These are phyloP conservation scores for Sporothrix euskadiensis DNA, from an alignment of 2,329 filamentous ascomycete genomes.

Conservation along the genomic window DNA sequence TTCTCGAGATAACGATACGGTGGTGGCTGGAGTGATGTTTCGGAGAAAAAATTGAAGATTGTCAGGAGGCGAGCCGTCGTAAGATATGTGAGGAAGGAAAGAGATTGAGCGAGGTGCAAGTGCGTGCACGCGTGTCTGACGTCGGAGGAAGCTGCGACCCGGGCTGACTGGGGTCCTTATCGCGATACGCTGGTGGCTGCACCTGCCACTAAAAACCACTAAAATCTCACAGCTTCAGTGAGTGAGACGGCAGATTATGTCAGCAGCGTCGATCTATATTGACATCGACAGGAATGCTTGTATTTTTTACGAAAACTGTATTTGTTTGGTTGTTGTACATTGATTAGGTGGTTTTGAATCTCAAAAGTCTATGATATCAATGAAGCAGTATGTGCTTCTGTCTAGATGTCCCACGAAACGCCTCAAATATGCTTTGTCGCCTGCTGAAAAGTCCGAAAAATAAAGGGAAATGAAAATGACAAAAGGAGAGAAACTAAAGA, in stretches of 20 bases:
- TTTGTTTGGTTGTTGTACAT: neutral
- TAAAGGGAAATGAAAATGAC: neutral
- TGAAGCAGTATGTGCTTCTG: neutral
- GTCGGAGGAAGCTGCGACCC: conserved; percentile 12
- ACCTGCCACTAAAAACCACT: neutral
- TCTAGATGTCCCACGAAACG: neutral
- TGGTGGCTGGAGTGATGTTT: neutral
- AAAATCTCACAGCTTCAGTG: neutral
- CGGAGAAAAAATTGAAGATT: neutral
- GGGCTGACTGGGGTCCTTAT: neutral
- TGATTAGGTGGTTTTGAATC: neutral
- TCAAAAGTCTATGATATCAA: conserved; percentile 10
- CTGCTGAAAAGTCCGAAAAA: neutral
- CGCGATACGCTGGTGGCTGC: neutral
- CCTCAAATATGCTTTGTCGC: neutral
- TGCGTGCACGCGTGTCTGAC: conserved; percentile 14
- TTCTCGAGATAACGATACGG: neutral
- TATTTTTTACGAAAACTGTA: neutral
- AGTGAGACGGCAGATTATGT: neutral
- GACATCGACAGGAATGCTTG: neutral
- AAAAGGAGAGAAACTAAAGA: conserved; percentile 5
- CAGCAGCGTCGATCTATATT: neutral
- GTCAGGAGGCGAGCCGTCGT: neutral
- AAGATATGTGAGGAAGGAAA: neutral
- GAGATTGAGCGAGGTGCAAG: neutral